Base-by-base conservation (phyloP, 495 filamentous ascomycete genomes). In the Hypoxylon cercidicola region DNA sequence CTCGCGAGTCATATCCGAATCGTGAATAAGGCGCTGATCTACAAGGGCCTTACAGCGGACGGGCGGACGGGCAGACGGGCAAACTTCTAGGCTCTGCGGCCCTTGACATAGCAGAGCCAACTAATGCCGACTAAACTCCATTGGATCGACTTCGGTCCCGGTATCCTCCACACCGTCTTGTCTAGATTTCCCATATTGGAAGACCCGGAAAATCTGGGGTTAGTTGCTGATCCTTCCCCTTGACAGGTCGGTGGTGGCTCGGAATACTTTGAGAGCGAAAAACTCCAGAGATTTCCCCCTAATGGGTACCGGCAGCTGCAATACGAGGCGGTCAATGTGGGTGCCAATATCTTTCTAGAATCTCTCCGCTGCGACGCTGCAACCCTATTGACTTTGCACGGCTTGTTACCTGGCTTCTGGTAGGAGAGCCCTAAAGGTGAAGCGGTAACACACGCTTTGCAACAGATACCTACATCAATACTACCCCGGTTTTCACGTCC, bases 271-370 rank as follows among this genome's bases (percentile, higher is more conserved):
- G 53, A 67, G 58, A 39, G 57, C 35, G 47, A 37, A 32, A 46
- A 37, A 41, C 65, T 68, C 44, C 46, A 67, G 32, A 40, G 40
- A 40, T 53, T 62, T 50, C 37, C 50, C 53, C 59, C 15, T 60
- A 63, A 63, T 63, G 59, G 59, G 65, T 63, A 68, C 55, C 65
- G 60, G 44, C 55, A 62, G 64, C 60, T 63, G 49, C 55, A 63
- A 68, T 60, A 68, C 65, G 65, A 68, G 55, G 60, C 65, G 65
- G 65, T 68, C 54, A 60, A 20, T 55, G 60, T 50, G 65, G 59
- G 40, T 54, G 30, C 25, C 32, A 55, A 48, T 51, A 55, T 68
- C 49, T 55, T 68, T 68, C 65, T 68, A 68, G 65, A 68, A 68
- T 49, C 60, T 40, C 39, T 53, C 55, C 44, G 60, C 37, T 63